Evolutionary conservation across 306 rosid genomes (phyloP).

Genomic region (Vigna trinervia): DNA sequence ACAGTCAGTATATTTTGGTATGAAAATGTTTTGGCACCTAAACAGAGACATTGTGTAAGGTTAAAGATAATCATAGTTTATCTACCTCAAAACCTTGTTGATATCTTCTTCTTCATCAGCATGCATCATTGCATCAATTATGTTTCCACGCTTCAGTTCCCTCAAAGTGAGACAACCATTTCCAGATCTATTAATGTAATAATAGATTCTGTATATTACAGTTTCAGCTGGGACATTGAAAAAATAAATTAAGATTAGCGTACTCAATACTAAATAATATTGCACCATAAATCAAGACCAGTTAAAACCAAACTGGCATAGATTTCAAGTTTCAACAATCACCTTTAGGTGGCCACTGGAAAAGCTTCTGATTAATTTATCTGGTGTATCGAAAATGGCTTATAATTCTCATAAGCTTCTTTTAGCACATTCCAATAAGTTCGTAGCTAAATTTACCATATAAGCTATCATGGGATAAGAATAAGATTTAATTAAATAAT

Average conservation of each 20-base stretch:
- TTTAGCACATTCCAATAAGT: background rate
- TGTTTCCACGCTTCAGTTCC: constrained; percentile 92
- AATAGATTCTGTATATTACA: constrained; percentile 95
- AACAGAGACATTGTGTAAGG: background rate
- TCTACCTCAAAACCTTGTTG: constrained; percentile 95
- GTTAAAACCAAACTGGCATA: constrained; percentile 14
- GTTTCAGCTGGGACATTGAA: constrained; percentile 93
- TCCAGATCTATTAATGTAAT: constrained; percentile 91
- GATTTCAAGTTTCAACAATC: constrained; percentile 39
- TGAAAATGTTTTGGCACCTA: constrained; percentile 4
- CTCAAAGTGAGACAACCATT: constrained; percentile 85
- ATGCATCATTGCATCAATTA: constrained; percentile 97
- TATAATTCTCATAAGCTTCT: background rate
- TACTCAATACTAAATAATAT: constrained; percentile 16
- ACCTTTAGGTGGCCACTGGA: background rate
- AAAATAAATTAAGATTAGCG: constrained; percentile 49
- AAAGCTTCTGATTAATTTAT: background rate
- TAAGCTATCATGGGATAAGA: background rate
- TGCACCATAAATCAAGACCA: constrained; percentile 33
- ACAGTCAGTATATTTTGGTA: background rate
- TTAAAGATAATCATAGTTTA: constrained; percentile 35
- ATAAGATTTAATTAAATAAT: background rate
- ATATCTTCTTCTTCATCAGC: constrained; percentile 99
- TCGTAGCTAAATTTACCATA: background rate
- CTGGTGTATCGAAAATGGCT: background rate